Evolutionary conservation across 2,329 filamentous ascomycete genomes (phyloP).

Genomic region (Nemania diffusa): DNA sequence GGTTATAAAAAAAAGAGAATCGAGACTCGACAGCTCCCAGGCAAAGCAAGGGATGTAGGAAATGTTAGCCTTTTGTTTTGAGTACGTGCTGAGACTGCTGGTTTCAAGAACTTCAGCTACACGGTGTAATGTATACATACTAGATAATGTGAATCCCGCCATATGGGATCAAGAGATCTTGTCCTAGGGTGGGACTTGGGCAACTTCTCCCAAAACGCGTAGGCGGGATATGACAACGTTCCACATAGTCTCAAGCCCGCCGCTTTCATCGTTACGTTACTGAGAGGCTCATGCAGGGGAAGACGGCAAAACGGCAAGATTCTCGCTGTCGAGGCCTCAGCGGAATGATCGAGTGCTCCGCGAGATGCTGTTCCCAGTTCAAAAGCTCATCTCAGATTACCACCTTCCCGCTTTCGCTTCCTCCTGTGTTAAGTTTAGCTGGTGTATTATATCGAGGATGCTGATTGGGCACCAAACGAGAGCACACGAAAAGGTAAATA

Average conservation of each 20-base stretch:
- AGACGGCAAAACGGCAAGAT: not conserved
- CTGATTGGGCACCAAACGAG: conserved; percentile 31
- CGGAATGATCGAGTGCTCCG: not conserved
- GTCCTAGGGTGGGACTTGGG: conserved; percentile 18
- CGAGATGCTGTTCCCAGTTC: not conserved
- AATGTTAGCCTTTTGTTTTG: not conserved
- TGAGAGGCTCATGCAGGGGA: not conserved
- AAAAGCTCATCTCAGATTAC: not conserved
- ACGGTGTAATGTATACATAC: conserved; percentile 16
- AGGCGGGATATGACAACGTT: not conserved
- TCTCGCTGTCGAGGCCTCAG: too few relatives aligned
- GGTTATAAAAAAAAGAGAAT: not conserved
- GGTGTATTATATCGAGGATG: not conserved
- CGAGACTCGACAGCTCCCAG: not conserved
- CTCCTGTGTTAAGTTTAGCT: not conserved
- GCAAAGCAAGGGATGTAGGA: not conserved
- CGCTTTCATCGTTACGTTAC: not conserved
- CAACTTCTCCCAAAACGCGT: conserved; percentile 15
- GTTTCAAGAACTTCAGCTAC: conserved; percentile 9
- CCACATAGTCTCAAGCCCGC: not conserved
- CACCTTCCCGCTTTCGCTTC: not conserved
- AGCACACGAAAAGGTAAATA: not conserved
- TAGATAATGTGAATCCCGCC: conserved; percentile 16
- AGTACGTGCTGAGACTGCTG: conserved; percentile 5
- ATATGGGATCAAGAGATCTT: conserved; percentile 10